Evolutionary conservation across 306 rosid species (phyloP).

Genomic region (Lathyrus oleraceus): DNA sequence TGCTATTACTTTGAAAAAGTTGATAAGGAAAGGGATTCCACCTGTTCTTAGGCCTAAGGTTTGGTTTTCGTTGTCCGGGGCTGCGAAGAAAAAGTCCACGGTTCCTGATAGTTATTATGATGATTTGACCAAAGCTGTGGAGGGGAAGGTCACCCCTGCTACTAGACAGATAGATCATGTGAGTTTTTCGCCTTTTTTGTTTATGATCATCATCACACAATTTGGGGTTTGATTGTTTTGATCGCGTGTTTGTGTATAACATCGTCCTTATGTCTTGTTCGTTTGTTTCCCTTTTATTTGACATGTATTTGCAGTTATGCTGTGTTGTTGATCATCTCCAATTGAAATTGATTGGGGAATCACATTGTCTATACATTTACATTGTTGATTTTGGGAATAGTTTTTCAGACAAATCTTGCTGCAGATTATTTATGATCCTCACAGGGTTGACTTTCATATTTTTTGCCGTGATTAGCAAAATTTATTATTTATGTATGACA

Average conservation of each 20-base stretch:
- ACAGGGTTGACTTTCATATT: not conserved
- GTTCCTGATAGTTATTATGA: slow-evolving; percentile 95
- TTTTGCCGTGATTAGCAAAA: not conserved
- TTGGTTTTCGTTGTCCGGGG: slow-evolving; percentile 95
- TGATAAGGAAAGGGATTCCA: slow-evolving; percentile 92
- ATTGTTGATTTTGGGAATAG: slow-evolving; percentile 13
- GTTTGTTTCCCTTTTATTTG: slow-evolving; percentile 25
- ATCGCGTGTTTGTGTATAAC: slow-evolving; percentile 3
- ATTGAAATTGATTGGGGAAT: slow-evolving; percentile 24
- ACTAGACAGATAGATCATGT: slow-evolving; percentile 98
- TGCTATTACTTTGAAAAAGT: slow-evolving; percentile 85
- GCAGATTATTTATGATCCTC: slow-evolving; percentile 25
- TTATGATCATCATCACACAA: slow-evolving; percentile 18
- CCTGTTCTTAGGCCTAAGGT: slow-evolving; percentile 94
- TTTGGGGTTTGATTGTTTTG: slow-evolving; percentile 22
- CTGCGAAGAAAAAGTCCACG: slow-evolving; percentile 96
- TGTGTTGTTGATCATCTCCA: slow-evolving; percentile 9
- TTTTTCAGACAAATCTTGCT: slow-evolving; percentile 19
- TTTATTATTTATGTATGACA: slow-evolving; percentile 14
- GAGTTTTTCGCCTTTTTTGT: slow-evolving; percentile 34
- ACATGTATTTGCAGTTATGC: slow-evolving; percentile 18
- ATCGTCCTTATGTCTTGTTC: slow-evolving; percentile 20
- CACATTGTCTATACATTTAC: not conserved
- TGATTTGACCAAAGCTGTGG: slow-evolving; percentile 82
- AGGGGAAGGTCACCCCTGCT: slow-evolving; percentile 94